Conservation (phyloP, 108 stramenopile species). For the Mayamaea pseudoterrestris region DNA sequence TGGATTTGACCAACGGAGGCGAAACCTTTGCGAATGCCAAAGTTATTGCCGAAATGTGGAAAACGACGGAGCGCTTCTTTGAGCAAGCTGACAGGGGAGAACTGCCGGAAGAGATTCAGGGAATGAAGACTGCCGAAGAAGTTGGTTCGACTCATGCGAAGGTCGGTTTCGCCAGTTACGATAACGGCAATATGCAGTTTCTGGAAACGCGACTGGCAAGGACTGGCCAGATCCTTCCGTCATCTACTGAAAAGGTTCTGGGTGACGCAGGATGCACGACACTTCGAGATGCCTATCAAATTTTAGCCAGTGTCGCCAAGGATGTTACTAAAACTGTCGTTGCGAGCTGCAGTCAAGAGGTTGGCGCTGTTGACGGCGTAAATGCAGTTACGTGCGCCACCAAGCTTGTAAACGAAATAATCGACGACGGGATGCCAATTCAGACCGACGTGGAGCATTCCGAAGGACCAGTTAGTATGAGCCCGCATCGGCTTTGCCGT, state of each 20-base stretch:
- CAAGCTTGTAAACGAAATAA: conserved; percentile 44
- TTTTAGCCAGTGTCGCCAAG: conserved; percentile 47
- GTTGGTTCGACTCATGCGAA: conserved; percentile 52
- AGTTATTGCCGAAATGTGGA: conserved; percentile 54
- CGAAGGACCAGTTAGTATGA: conserved; percentile 60
- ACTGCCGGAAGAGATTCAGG: conserved; percentile 15
- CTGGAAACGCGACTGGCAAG: conserved; percentile 57
- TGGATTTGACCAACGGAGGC: conserved; percentile 69
- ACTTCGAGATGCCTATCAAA: conserved; percentile 36
- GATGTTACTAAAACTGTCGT: conserved; percentile 63
- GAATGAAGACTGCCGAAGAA: conserved; percentile 42
- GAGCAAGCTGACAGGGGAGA: conserved; percentile 17
- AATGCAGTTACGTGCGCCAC: conserved; percentile 41
- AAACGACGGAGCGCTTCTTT: conserved; percentile 37
- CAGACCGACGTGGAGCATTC: conserved; percentile 12
- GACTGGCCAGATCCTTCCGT: conserved; percentile 33
- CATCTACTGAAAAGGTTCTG: conserved; percentile 23
- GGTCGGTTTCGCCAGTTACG: conserved; percentile 50
- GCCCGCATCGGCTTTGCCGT: conserved; percentile 61
- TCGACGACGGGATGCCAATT: conserved; percentile 61
- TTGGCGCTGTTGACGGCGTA: conserved; percentile 19
- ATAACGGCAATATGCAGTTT: conserved; percentile 57
- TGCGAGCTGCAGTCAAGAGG: conserved; percentile 45
- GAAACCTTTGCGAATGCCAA: conserved; percentile 26
- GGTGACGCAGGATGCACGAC: conserved; percentile 32